These are phyloP conservation scores for Russula lepida DNA, from an alignment of 768 basidiomycete genomes.

Conservation along the genomic window DNA sequence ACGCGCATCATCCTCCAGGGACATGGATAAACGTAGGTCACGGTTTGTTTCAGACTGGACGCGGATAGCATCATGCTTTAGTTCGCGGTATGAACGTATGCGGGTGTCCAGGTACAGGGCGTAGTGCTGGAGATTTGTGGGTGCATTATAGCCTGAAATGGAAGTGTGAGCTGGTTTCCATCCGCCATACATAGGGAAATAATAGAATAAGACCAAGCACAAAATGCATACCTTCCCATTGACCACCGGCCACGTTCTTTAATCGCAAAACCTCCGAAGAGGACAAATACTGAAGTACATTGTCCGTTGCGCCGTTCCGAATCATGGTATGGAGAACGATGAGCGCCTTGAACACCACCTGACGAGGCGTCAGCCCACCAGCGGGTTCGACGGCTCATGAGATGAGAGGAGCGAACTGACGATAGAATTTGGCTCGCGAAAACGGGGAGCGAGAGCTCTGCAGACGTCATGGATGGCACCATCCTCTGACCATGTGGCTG, in stretches of 20 bases:
- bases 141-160: conserved; percentile 66
- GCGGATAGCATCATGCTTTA: conserved; percentile 89
- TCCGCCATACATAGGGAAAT: not conserved
- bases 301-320: conserved; percentile 92
- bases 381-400: not conserved
- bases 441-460: conserved; percentile 72
- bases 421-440: conserved; percentile 87
- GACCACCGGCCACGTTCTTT: conserved; percentile 69
- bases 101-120: conserved; percentile 83
- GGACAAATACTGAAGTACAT: conserved; percentile 77
- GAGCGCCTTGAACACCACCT: conserved; percentile 98
- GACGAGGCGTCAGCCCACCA: conserved; percentile 3
- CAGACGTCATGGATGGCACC: conserved; percentile 90
- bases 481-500: conserved; percentile 95
- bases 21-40: conserved; percentile 60
- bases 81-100: conserved; percentile 78
- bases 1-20: conserved; percentile 48
- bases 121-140: conserved; percentile 81
- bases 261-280: conserved; percentile 74
- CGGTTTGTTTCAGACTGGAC: conserved; percentile 93
- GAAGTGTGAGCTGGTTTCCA: not conserved
- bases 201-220: not conserved
- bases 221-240: conserved; percentile 70
- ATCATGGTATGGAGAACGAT: conserved; percentile 96
- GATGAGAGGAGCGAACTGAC: conserved; percentile 39